Evolutionary conservation across 192 early-diverging fungal species (phyloP).

Genomic region (Helicostylum pulchrum): DNA sequence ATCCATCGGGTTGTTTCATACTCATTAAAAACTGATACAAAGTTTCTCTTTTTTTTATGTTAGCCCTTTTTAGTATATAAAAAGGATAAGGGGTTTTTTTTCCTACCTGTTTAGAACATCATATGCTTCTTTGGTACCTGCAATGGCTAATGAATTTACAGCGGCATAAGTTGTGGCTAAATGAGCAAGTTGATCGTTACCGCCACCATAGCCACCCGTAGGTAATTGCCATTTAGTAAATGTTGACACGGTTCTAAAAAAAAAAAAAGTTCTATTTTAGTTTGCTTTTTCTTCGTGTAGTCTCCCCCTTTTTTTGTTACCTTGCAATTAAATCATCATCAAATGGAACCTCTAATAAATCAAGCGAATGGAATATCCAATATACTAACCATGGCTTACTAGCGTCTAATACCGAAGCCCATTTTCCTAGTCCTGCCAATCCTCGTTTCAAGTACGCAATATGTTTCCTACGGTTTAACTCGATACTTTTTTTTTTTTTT

Average conservation of each 20-base stretch:
- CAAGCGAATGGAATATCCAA: conserved; percentile 86
- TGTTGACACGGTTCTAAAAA: conserved; percentile 56
- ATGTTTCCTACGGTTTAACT: conserved; percentile 56
- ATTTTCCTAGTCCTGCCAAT: conserved; percentile 48
- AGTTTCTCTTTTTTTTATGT: conserved; percentile 35
- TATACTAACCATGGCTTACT: conserved; percentile 89
- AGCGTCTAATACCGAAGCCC: conserved; percentile 73
- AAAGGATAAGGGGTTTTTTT: not conserved
- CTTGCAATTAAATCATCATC: conserved; percentile 44
- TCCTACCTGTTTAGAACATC: conserved; percentile 56
- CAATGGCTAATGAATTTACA: conserved; percentile 72
- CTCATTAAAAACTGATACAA: conserved; percentile 75
- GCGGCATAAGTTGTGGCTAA: conserved; percentile 89
- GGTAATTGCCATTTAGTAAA: conserved; percentile 62
- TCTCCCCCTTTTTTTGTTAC: not conserved
- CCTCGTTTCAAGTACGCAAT: conserved; percentile 51
- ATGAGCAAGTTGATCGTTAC: conserved; percentile 81
- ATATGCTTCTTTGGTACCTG: conserved; percentile 73
- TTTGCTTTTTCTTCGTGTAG: not conserved
- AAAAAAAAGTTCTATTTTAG: too few relatives aligned
- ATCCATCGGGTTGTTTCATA: conserved; percentile 85
- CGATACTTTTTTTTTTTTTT: conserved; percentile 25
- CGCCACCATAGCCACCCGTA: conserved; percentile 87
- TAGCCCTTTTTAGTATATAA: not conserved
- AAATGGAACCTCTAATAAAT: conserved; percentile 64